Base-by-base conservation (phyloP, 192 early-diverging fungal species). In the Coemansia sp. region DNA sequence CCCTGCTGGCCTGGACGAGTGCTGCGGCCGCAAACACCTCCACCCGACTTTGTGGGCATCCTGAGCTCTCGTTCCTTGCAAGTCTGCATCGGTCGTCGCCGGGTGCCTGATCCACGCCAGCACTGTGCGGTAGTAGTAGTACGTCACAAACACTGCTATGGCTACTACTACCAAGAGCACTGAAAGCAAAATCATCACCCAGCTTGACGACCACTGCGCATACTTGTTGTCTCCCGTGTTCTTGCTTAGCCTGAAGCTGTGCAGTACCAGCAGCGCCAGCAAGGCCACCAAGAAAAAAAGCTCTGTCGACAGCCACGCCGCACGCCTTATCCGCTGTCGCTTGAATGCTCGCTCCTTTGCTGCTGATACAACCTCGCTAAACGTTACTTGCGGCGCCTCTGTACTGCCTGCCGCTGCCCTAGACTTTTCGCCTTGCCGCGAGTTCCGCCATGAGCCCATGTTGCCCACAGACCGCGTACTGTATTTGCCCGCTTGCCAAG, bases 151-250 rank as follows among this genome's bases (percentile, higher is more conserved):
- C 55, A 79, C 26, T 0, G 66, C 42, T 41, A 72, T 53, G 8
- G 62, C 70, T 7, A 69, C 63, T 34, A 79, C 18, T 0, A 79
- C 76, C 10, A 72, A 10, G 21, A 79, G 50, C 54, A 79, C 65
- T 7, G 76, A 79, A 3, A 79, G 62, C 48, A 79, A 35, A 12
- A 79, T 72, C 70, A 79, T 65, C 32, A 72, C 70, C 76, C 76
- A 79, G 56, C 76, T 79, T 10, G 69, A 72, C 48, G 76, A 72
- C 76, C 76, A 79, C 50, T 24, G 60, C 59, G 62, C 66, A 36
- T 79, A 79, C 14, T 46, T 63, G 56, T 68, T 79, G 62, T 63
- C 56, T 27, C 32, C 14, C 17, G 40, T 61, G 53, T 69, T 50
- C 15, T 59, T 63, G 32, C 43, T 58, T 15, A 79, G 63, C 21